phyloP scores from a whole-genome alignment of 805 yeast genomes.

The Saccharomycopsis fermentans region DNA sequence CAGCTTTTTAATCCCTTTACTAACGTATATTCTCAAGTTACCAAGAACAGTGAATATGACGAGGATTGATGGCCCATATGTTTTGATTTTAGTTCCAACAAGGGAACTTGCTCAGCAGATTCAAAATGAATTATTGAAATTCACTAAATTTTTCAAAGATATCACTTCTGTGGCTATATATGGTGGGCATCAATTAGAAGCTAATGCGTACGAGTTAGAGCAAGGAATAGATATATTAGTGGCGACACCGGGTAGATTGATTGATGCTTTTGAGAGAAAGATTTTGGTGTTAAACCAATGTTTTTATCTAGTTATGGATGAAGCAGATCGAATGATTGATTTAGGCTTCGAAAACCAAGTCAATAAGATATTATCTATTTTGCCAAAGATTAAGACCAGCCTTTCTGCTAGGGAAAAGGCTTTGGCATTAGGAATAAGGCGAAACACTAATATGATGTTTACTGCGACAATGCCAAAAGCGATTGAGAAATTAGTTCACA shows the following conservation, averaged over 20 bases:
- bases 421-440: constrained; percentile 12
- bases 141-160: constrained; percentile 30
- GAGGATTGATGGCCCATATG: constrained; percentile 58
- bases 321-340: constrained; percentile 93
- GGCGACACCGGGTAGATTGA: constrained; percentile 89
- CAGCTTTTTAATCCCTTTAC: constrained; percentile 67
- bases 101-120: constrained; percentile 91
- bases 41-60: constrained; percentile 23
- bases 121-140: constrained; percentile 49
- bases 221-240: constrained; percentile 70
- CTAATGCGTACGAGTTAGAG: constrained; percentile 48
- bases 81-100: constrained; percentile 78
- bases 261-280: constrained; percentile 70
- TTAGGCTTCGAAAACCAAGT: constrained; percentile 87
- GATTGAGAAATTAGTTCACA: constrained; percentile 56
- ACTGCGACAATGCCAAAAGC: constrained; percentile 85
- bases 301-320: constrained; percentile 71
- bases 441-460: constrained; percentile 74
- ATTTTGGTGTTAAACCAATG: constrained; percentile 51
- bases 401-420: constrained; percentile 10
- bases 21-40: constrained; percentile 40
- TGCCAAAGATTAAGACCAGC: constrained; percentile 32
- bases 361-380: constrained; percentile 41
- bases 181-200: constrained; percentile 84
- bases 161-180: constrained; percentile 53